These are phyloP conservation scores for Parachaetomium inaequale DNA, from an alignment of 495 filamentous ascomycete species.

Conservation along the genomic window DNA sequence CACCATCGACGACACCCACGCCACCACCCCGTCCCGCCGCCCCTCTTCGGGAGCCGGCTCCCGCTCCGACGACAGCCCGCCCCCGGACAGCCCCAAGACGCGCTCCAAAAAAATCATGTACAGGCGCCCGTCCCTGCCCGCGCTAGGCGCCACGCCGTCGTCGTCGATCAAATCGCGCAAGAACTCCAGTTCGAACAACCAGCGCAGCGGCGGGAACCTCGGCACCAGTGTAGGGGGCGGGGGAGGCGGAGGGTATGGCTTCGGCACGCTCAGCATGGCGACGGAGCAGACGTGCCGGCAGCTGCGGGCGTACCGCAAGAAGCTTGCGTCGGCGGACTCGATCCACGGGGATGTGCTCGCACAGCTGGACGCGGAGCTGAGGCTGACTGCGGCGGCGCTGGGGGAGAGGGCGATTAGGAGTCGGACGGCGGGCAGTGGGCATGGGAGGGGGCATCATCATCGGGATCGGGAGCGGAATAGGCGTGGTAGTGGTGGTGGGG, in stretches of 20 bases:
- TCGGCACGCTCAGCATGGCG: constrained; percentile 65
- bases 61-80: constrained; percentile 38
- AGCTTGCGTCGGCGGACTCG: constrained; percentile 60
- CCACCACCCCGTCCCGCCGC: constrained; percentile 35
- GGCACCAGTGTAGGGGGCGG: background rate
- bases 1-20: constrained; percentile 33
- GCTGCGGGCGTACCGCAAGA: constrained; percentile 78
- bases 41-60: constrained; percentile 35
- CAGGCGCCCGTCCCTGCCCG: constrained; percentile 55
- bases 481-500: background rate
- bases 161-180: constrained; percentile 49
- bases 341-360: constrained; percentile 62
- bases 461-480: too few relatives aligned
- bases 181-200: constrained; percentile 29
- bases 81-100: constrained; percentile 44
- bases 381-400: constrained; percentile 67
- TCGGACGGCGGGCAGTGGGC: constrained; percentile 15
- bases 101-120: constrained; percentile 31
- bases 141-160: constrained; percentile 49
- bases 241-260: constrained; percentile 36
- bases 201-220: background rate
- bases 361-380: constrained; percentile 77
- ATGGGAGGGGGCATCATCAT: background rate
- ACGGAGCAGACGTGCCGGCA: constrained; percentile 78
- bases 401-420: constrained; percentile 54